Percentiles rank a stretch among this genome's conserved stretches.
These are phyloP conservation scores for Didymella pomorum DNA, from an alignment of 2,329 filamentous ascomycete genomes.

Conservation along the genomic window DNA sequence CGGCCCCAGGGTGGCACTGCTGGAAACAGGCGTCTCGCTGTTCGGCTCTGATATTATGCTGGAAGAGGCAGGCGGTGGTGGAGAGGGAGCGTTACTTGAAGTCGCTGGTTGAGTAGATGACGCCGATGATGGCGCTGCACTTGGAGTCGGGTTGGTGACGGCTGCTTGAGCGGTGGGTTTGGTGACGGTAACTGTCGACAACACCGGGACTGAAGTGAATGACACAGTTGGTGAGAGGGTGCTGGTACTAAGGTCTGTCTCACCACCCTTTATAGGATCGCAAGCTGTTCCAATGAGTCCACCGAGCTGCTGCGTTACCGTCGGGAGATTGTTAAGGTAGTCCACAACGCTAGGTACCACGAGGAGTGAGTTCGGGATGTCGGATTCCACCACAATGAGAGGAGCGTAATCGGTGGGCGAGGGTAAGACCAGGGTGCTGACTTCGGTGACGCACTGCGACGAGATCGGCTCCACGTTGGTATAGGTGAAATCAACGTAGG, in stretches of 20 bases:
- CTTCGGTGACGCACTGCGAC: constrained; percentile 32
- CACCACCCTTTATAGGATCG: constrained; percentile 34
- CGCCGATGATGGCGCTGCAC: background rate
- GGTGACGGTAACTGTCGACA: no score
- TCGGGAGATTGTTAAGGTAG: constrained; percentile 43
- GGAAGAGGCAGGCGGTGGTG: constrained; percentile 16
- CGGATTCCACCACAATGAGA: constrained; percentile 32
- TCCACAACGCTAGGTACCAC: constrained; percentile 40
- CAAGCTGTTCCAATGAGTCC: constrained; percentile 42
- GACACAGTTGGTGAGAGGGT: no score
- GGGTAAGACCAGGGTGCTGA: constrained; percentile 30
- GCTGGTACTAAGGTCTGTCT: no score
- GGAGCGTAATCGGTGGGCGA: constrained; percentile 38
- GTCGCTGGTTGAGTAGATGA: background rate
- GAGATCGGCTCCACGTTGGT: constrained; percentile 33
- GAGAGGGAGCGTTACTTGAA: constrained; percentile 17
- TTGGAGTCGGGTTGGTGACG: constrained; percentile 12
- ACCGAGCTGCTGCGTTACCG: constrained; percentile 42
- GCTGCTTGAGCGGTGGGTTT: no score
- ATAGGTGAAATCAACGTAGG: constrained; percentile 43
- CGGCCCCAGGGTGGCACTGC: constrained; percentile 17
- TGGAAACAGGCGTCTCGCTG: constrained; percentile 19
- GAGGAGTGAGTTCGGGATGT: constrained; percentile 32
- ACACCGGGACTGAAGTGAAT: no score
- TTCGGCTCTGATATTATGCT: constrained; percentile 25